Evolutionary conservation across 2,329 filamentous ascomycete genomes (phyloP).

Genomic region (Aspergillus awamori): DNA sequence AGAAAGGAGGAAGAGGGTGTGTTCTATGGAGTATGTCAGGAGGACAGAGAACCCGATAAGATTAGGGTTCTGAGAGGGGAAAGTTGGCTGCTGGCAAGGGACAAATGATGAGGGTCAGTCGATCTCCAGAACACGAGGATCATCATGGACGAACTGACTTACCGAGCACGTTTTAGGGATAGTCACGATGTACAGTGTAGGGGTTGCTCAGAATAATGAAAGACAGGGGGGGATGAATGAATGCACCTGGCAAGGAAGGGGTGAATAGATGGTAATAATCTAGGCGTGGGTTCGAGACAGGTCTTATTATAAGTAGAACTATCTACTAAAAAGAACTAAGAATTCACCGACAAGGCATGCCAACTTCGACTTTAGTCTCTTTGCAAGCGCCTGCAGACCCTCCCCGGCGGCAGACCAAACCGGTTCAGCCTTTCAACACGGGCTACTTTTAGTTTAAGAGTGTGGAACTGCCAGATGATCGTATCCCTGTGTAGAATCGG

Average conservation of each 20-base stretch:
- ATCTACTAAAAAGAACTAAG: too few relatives aligned
- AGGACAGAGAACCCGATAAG: slow-evolving; percentile 13
- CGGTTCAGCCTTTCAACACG: background rate
- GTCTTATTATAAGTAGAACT: background rate
- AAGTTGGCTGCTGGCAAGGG: background rate
- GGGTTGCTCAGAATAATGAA: background rate
- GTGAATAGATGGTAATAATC: background rate
- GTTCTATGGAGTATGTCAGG: background rate
- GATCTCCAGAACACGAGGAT: background rate
- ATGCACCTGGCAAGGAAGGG: background rate
- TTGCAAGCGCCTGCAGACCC: slow-evolving; percentile 1
- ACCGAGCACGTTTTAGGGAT: background rate
- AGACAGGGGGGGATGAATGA: background rate
- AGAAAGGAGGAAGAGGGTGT: background rate
- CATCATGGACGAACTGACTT: background rate
- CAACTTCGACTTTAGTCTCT: too few relatives aligned
- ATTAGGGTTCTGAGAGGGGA: slow-evolving; percentile 26
- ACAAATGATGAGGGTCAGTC: background rate
- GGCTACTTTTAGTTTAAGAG: background rate
- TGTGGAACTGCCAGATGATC: background rate
- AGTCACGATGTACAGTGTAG: background rate
- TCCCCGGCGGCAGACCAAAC: slow-evolving; percentile 5
- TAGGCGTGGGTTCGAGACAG: background rate
- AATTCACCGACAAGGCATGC: background rate
- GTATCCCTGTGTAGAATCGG: background rate